phyloP scores from a whole-genome alignment of 192 early-diverging fungal species.

The Coemansia reversa region DNA sequence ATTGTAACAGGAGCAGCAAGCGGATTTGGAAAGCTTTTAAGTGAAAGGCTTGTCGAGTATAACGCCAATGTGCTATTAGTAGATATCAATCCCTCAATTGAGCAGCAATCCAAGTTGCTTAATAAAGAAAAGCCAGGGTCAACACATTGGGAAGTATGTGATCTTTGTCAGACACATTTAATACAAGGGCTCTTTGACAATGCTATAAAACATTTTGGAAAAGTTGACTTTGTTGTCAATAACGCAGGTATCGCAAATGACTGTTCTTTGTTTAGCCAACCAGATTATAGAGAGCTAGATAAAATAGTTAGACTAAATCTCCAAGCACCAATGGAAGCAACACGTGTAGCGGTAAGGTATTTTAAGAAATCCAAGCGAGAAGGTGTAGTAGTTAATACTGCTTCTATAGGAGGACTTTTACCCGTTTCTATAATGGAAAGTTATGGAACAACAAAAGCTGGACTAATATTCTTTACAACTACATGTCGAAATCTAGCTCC shows the following conservation, averaged over 20 bases:
- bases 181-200: constrained; percentile 40
- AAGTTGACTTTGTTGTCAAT: constrained; percentile 60
- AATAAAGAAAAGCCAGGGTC: constrained; percentile 7
- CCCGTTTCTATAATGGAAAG: constrained; percentile 61
- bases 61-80: constrained; percentile 33
- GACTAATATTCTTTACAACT: constrained; percentile 63
- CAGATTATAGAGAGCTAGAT: constrained; percentile 55
- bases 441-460: constrained; percentile 76
- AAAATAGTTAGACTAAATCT: constrained; percentile 69
- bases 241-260: constrained; percentile 64
- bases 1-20: constrained; percentile 51
- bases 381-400: constrained; percentile 72
- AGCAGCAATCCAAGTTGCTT: constrained; percentile 17
- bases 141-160: constrained; percentile 38
- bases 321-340: constrained; percentile 73
- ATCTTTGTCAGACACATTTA: constrained; percentile 40
- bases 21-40: constrained; percentile 34
- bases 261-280: constrained; percentile 51
- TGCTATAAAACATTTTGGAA: constrained; percentile 56
- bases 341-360: constrained; percentile 66
- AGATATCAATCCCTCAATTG: constrained; percentile 22
- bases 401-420: constrained; percentile 67
- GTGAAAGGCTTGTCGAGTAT: constrained; percentile 16
- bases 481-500: constrained; percentile 47
- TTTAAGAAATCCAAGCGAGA: constrained; percentile 49